These are phyloP conservation scores for Umbelopsis ramanniana DNA, from an alignment of 192 early-diverging fungal genomes.

Conservation along the genomic window DNA sequence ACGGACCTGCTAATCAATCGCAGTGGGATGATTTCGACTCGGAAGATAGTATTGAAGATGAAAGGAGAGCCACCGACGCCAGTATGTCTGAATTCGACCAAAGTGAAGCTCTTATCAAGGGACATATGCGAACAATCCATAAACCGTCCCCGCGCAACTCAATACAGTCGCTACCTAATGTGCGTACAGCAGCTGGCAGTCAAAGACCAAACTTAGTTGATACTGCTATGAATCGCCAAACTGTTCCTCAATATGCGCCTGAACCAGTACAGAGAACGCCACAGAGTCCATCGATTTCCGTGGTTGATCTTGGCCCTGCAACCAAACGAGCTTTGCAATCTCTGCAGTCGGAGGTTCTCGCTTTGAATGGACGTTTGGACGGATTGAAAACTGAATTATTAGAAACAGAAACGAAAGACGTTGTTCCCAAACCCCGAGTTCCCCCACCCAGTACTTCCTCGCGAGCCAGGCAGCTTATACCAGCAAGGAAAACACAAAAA, in stretches of 20 bases:
- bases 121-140: not conserved
- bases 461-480: not conserved
- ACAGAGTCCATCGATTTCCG: slow-evolving; percentile 5
- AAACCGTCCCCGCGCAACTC: not conserved
- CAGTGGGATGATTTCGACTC: slow-evolving; percentile 1
- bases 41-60: slow-evolving; percentile 17
- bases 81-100: slow-evolving; percentile 13
- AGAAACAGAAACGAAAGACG: slow-evolving; percentile 17
- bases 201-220: not conserved
- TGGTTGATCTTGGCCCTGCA: slow-evolving; percentile 32
- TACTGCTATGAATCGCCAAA: not conserved
- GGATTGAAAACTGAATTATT: slow-evolving; percentile 36
- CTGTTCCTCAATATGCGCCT: not conserved
- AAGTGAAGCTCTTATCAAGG: not conserved
- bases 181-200: not conserved
- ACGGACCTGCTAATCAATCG: not conserved
- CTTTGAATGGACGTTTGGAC: slow-evolving; percentile 44
- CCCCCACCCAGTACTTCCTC: not conserved
- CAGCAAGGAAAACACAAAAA: slow-evolving; percentile 11
- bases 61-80: slow-evolving; percentile 4
- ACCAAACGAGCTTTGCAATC: slow-evolving; percentile 41
- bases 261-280: not conserved
- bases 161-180: not conserved
- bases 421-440: not conserved
- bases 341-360: slow-evolving; percentile 40